These are phyloP conservation scores for Penstemon barbatus DNA, from an alignment of 257 asterid species.

Conservation along the genomic window DNA sequence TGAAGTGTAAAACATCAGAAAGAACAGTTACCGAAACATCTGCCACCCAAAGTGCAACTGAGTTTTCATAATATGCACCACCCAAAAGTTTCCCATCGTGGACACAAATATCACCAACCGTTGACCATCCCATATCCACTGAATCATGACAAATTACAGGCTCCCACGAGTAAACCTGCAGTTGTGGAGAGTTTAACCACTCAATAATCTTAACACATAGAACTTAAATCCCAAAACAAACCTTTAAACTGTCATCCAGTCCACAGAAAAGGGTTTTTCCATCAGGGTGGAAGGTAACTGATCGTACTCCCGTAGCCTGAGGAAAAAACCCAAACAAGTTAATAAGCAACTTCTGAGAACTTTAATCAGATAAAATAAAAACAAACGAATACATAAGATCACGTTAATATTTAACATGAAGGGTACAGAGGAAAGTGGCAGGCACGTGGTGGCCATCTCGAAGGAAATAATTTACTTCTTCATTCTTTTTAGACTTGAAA, in stretches of 20 bases:
- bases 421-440: background rate
- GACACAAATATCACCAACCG: conserved; percentile 85
- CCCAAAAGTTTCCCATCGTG: conserved; percentile 94
- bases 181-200: conserved; percentile 31
- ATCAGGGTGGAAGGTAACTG: conserved; percentile 86
- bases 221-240: conserved; percentile 28
- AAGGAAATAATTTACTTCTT: background rate
- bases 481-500: background rate
- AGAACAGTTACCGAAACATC: conserved; percentile 71
- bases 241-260: conserved; percentile 95
- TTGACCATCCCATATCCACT: conserved; percentile 97
- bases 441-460: background rate
- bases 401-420: conserved; percentile 5
- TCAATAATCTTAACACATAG: conserved; percentile 16
- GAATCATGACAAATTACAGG: conserved; percentile 93
- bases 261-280: conserved; percentile 92
- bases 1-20: conserved; percentile 12
- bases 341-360: conserved; percentile 8
- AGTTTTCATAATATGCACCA: conserved; percentile 85
- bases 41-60: conserved; percentile 94
- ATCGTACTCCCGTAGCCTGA: conserved; percentile 86
- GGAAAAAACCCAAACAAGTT: conserved; percentile 29
- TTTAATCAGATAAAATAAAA: conserved; percentile 17
- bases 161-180: conserved; percentile 97
- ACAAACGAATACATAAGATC: background rate